A percentile compares a stretch with the other conserved stretches of the same genome.
phyloP scores from a whole-genome alignment of 257 asterid genomes.

The Parsonsia alboflavescens region DNA sequence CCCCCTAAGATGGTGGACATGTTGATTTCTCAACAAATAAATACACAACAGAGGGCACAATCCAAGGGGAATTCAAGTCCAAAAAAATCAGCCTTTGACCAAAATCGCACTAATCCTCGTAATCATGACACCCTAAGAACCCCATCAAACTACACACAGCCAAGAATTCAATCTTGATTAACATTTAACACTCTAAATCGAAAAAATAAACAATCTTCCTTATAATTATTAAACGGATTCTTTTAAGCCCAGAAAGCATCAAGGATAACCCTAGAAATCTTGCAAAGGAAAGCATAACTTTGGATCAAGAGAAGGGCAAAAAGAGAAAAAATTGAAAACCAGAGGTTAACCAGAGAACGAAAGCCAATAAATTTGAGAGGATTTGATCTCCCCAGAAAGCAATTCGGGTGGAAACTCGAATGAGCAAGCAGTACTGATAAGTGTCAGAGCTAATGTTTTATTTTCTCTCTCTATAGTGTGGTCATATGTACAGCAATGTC shows the following conservation, averaged over 20 bases:
- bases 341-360: not conserved
- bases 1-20: not conserved
- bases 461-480: not conserved
- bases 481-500: too few relatives aligned
- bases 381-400: constrained; percentile 8
- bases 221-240: not conserved
- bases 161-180: not conserved
- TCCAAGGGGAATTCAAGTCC: not conserved
- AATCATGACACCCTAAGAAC: not conserved
- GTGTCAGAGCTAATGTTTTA: not conserved
- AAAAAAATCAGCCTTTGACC: not conserved
- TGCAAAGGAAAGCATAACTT: not conserved
- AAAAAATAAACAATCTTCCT: not conserved
- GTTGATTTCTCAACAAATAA: not conserved
- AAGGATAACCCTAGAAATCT: constrained; percentile 8
- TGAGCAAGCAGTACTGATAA: not conserved
- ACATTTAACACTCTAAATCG: not conserved
- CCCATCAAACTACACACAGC: not conserved
- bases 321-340: too few relatives aligned
- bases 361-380: not conserved
- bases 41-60: not conserved
- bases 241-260: not conserved
- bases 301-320: not conserved
- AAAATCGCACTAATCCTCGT: not conserved
- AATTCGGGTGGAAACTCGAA: not conserved